Evolutionary conservation across 192 early-diverging fungal genomes (phyloP).

Genomic region (Kickxella alabastrina): DNA sequence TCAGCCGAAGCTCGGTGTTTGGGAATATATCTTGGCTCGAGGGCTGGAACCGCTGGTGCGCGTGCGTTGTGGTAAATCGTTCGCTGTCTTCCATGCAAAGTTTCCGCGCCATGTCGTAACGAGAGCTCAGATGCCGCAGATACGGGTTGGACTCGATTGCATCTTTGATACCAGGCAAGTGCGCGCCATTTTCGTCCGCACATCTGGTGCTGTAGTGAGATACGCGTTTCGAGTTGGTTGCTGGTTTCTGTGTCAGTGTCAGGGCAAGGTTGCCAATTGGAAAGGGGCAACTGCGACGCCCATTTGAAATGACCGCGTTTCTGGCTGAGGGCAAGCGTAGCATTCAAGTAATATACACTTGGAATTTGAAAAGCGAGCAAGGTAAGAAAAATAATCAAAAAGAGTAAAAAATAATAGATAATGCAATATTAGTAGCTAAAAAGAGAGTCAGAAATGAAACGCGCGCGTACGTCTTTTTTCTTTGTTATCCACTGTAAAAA

Average conservation of each 20-base stretch:
- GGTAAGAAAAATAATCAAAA: not conserved
- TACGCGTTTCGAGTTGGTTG: too few species aligned
- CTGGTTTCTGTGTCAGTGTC: too few species aligned
- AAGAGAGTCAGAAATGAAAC: not conserved
- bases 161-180: too few species aligned
- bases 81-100: slow-evolving; percentile 29
- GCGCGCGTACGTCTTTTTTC: not conserved
- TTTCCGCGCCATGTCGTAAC: slow-evolving; percentile 16
- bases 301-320: too few species aligned
- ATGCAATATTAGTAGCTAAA: not conserved
- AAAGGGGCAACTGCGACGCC: too few species aligned
- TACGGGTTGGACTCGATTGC: not conserved
- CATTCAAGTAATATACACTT: too few species aligned
- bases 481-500: not conserved
- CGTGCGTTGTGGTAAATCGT: slow-evolving; percentile 14
- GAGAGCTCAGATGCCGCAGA: slow-evolving; percentile 14
- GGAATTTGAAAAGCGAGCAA: too few species aligned
- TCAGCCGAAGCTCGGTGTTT: slow-evolving; percentile 57
- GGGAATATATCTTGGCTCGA: slow-evolving; percentile 51
- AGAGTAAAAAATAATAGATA: not conserved
- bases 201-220: too few species aligned
- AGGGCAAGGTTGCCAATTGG: too few species aligned
- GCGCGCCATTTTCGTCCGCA: too few species aligned
- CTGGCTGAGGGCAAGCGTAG: too few species aligned
- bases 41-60: slow-evolving; percentile 14